These are phyloP conservation scores for Cyclostephanos invisitatus DNA, from an alignment of 108 stramenopile genomes.

Conservation along the genomic window DNA sequence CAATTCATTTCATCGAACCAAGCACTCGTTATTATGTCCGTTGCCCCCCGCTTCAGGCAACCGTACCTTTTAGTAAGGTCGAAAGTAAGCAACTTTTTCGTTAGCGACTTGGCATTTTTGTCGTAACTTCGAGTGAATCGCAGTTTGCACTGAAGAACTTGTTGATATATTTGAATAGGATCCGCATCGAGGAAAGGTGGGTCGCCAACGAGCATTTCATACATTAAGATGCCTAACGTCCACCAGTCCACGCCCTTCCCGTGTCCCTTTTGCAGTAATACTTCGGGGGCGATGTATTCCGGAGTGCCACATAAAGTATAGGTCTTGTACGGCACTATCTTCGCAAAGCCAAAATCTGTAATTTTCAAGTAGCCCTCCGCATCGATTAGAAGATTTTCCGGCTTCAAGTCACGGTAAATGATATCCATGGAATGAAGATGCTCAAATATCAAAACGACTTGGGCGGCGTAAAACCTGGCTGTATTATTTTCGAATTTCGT, in stretches of 20 bases:
- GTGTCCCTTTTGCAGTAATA: conserved; percentile 90
- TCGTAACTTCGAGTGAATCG: conserved; percentile 75
- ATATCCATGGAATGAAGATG: conserved; percentile 86
- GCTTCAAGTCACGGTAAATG: conserved; percentile 94
- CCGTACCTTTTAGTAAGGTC: conserved; percentile 83
- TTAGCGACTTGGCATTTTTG: conserved; percentile 69
- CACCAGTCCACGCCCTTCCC: conserved; percentile 95
- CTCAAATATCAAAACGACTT: conserved; percentile 87
- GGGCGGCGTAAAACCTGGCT: conserved; percentile 74
- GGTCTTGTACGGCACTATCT: conserved; percentile 70
- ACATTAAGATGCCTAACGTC: conserved; percentile 85
- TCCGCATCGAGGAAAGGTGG: conserved; percentile 88
- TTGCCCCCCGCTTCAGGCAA: conserved; percentile 77
- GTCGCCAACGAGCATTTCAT: conserved; percentile 89
- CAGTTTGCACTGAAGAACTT: conserved; percentile 75
- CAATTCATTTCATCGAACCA: conserved; percentile 73
- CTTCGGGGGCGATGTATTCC: conserved; percentile 92
- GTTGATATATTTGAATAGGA: conserved; percentile 80
- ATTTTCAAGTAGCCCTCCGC: conserved; percentile 80
- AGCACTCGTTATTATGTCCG: conserved; percentile 75
- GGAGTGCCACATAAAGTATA: conserved; percentile 97
- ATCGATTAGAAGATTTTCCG: conserved; percentile 79
- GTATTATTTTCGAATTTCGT: conserved; percentile 46
- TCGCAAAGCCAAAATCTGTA: conserved; percentile 83
- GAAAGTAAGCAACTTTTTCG: conserved; percentile 76